These are phyloP conservation scores for Chlamydomonas sp. DNA, from an alignment of 139 green algal species.

Conservation along the genomic window DNA sequence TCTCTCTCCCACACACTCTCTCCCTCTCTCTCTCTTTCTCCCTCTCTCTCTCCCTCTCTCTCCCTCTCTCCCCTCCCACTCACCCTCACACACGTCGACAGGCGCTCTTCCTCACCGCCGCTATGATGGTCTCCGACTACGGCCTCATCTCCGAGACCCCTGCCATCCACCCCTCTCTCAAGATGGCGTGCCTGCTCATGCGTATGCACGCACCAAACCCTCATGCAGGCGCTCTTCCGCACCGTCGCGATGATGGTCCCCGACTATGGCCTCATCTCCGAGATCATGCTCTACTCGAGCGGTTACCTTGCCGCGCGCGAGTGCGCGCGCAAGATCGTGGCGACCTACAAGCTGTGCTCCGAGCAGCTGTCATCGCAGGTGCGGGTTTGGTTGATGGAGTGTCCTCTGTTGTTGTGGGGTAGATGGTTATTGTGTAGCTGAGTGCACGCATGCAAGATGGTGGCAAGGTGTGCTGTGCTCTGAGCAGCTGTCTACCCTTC, in stretches of 20 bases:
- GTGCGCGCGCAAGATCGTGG: conserved; percentile 68
- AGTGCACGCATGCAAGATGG: conserved; percentile 69
- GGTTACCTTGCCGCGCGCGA: conserved; percentile 39
- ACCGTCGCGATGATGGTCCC: conserved; percentile 71
- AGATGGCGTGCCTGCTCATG: conserved; percentile 59
- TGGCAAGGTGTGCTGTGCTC: conserved; percentile 74
- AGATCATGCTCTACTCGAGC: conserved; percentile 69
- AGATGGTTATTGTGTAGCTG: too few species aligned
- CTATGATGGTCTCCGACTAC: conserved; percentile 72
- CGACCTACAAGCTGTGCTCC: conserved; percentile 76
- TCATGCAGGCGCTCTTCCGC: too few species aligned
- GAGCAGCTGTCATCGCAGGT: too few species aligned
- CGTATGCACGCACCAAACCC: conserved; percentile 68
- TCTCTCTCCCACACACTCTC: too few species aligned
- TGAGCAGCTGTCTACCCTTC: conserved; percentile 73
- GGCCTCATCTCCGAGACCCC: conserved; percentile 57
- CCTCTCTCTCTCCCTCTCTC: too few species aligned
- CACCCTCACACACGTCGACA: too few species aligned
- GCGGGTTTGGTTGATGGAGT: too few species aligned
- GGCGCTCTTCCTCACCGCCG: conserved; percentile 60
- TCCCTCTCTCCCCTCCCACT: conserved; percentile 34
- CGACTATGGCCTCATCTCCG: conserved; percentile 63
- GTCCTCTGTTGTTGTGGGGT: too few species aligned
- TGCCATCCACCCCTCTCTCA: background rate
- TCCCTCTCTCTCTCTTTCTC: too few species aligned